Evolutionary conservation across 371 early-diverging fungal genomes (phyloP), one percentile per base, ranked within the genome.

Genomic region (Mucor lusitanicus): DNA sequence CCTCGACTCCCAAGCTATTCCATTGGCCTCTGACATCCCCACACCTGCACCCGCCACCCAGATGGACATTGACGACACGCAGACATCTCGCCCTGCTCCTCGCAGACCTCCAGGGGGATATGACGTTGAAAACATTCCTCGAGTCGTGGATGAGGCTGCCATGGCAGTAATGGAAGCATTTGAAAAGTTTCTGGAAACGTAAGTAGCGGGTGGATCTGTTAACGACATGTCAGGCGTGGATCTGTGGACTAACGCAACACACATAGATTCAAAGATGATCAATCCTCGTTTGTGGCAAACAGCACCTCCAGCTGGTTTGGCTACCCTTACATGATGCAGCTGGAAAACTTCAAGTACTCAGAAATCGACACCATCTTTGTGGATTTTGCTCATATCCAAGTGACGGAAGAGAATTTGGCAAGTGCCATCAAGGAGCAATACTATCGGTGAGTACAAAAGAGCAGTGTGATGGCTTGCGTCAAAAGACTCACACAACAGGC

Each of bases 111-210:
- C 50, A 21, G 65, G 58, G 17, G 56, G 50, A 6, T 68, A 61
- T 54, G 63, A 25, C 12, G 54, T 54, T 35, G 72, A 66, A 8
- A 57, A 54, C 28, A 65, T 72, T 25, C 76, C 88, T 23, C 86
- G 85, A 67, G 88, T 86, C n/a, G 83, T 90, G 42, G 95, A 95
- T 73, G 88, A 89, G 63, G 86, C 91, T 3, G 95, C 93, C 6
- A 89, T 93, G 65, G 84, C 87, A 60, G 91, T 93, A 61, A 85
- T 92, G 75, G 82, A 85, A 53, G 83, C 85, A 53, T 95, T 95
- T 77, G 94, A 93, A 73, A 71, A 78, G 33, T 95, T 95, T 72
- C 75, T 95, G 58, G 85, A 85, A 66, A 79, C 71, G 88, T 95
- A 85, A 60, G 67, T 28, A n/a, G n/a, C n/a, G 6, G 32, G 30